Base-by-base conservation (phyloP, 2,329 filamentous ascomycete genomes). In the Colletotrichum orchidophilum region DNA sequence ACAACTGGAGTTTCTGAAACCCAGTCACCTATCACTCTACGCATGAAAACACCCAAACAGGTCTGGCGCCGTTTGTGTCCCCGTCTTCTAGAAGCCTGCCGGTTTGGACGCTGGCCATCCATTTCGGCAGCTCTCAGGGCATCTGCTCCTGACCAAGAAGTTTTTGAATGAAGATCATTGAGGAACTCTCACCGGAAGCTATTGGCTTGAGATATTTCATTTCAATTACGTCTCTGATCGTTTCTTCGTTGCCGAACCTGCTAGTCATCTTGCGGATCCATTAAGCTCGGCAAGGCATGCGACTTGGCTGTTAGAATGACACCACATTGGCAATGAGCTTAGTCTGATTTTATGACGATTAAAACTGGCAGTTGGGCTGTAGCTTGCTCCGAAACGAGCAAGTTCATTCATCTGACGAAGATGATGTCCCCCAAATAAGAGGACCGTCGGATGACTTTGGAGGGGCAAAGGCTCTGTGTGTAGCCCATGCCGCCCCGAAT, bases 1-100 rank as follows among this genome's bases (percentile, higher is more conserved):
- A 68, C 69, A 29, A 59, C 31, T 33, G 53, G 58, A 35, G 58
- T 71, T 68, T 71, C 64, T 59, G 64, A 71, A 71, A 71, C 68
- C 66, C 24, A 27, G 57, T 57, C 63, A 58, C 5, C 57, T 46
- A 42, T 53, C 9, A 50, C n/a, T 55, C 13, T 7, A 49, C 69
- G 64, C 58, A 68, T 63, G 42, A 59, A 42, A 54, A 29, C 27
- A 59, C 53, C 46, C 12, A 3, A 63, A 54, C 53, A 39, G 69
- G 69, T 21, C 31, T 68, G 64, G 69, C 53, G 57, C 15, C 7
- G 2, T n/a, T 63, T 21, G 12, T 57, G 39, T 58, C 13, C 24
- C 24, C 31, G 35, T 15, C 46, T 71, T 71, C 64, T 59, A 50
- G 64, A 71, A 71, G 53, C 31, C 46, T 71, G 39, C 58, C 39